These are phyloP conservation scores for Cetraspora pellucida DNA, from an alignment of 192 early-diverging fungal species.

Conservation along the genomic window DNA sequence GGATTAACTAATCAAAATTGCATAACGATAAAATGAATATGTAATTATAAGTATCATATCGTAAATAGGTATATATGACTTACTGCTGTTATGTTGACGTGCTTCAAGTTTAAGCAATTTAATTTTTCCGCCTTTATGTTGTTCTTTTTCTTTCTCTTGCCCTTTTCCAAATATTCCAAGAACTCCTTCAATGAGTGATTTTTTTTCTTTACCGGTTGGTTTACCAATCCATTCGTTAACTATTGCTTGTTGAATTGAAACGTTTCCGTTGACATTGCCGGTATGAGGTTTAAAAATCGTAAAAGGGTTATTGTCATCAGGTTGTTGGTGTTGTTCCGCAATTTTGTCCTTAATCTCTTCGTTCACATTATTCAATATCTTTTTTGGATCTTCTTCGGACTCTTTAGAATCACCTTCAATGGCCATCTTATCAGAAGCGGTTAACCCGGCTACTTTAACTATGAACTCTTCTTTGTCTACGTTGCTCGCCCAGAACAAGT, in stretches of 20 bases:
- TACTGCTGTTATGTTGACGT: background rate
- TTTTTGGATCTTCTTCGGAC: background rate
- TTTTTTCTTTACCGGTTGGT: too few relatives aligned
- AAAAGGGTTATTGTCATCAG: too few relatives aligned
- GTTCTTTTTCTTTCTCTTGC: background rate
- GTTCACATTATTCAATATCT: too few relatives aligned
- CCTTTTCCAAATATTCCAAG: too few relatives aligned
- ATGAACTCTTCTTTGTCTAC: conserved; percentile 10
- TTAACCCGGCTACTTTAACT: conserved; percentile 19
- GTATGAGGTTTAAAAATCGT: too few relatives aligned
- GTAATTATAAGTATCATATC: too few relatives aligned
- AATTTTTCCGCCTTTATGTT: conserved; percentile 1
- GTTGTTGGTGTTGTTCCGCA: too few relatives aligned
- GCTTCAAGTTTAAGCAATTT: background rate
- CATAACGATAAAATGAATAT: background rate
- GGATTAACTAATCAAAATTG: conserved; percentile 30
- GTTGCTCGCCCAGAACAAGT: conserved; percentile 32
- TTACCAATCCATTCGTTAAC: too few relatives aligned
- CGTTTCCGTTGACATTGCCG: too few relatives aligned
- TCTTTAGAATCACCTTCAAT: conserved; percentile 37
- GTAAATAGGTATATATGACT: background rate
- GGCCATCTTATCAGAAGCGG: conserved; percentile 31
- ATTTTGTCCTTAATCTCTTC: too few relatives aligned
- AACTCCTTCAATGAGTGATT: too few relatives aligned
- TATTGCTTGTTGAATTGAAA: too few relatives aligned